Base-by-base conservation (phyloP, 805 yeast genomes). In the Pichia sporocuriosa region DNA sequence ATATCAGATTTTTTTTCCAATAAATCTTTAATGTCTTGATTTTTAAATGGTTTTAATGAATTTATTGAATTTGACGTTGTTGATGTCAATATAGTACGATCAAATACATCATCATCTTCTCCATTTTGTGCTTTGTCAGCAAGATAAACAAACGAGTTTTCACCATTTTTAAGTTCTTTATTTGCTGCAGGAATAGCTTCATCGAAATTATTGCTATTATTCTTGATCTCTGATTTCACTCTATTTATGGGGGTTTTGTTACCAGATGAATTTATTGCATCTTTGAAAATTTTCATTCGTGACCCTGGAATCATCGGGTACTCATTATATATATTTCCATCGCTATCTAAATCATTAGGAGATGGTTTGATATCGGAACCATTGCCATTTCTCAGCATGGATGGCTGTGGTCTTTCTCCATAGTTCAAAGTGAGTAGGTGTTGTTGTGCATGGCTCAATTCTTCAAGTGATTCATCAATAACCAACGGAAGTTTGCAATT, bases 401-500 rank as follows among this genome's bases (percentile, higher is more conserved):
- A 27, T 10, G 45, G 8, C 10, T 21, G 21, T 3, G 61, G 56
- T 21, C 54, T 42, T 15, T 50, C 56, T 2, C 59, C 56, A 32
- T 61, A 60, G 32, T 49, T 53, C 10, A 56, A 61, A 0, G 73
- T 63, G 16, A 83, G 61, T 19, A 81, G 64, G 30, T 72, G 69
- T 4, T 70, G 61, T 54, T 81, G 88, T 0, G 80, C 77, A 19
- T 68, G 62, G 36, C 75, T 70, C 21, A 81, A 56, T 25, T 70
- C 71, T 17, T 63, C 57, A 12, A 83, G 56, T 0, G 86, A 72
- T 11, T 69, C 69, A 55, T 82, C 84, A 5, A 81, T 60, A 11
- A 58, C 55, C 25, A 83, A 54, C 1, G 84, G 82, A 17, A 74
- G 65, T 44, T 74, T 69, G 58, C 90, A 83, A 50, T 77, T 62